phyloP scores from a whole-genome alignment of 768 basidiomycete genomes.

The Boletus reticulatus region DNA sequence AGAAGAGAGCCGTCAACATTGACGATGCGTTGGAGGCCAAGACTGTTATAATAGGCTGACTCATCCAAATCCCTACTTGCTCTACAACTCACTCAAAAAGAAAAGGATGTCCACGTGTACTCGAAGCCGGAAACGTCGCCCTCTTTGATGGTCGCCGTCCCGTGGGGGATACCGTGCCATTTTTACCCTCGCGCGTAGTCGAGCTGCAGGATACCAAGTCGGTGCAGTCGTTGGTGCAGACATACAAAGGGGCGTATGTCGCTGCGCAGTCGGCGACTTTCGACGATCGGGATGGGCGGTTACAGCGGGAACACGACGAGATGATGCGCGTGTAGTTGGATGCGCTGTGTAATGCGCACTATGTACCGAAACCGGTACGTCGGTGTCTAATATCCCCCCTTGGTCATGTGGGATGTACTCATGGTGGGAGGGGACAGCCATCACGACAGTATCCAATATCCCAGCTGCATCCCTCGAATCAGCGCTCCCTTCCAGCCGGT shows the following conservation, averaged over 20 bases:
- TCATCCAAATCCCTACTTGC: slow-evolving; percentile 22
- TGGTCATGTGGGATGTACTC: background rate
- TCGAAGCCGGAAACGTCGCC: too few species aligned
- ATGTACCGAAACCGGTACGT: slow-evolving; percentile 88
- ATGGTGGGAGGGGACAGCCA: slow-evolving; percentile 58
- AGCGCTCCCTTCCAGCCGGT: slow-evolving; percentile 80
- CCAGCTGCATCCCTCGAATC: slow-evolving; percentile 85
- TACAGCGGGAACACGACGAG: slow-evolving; percentile 86
- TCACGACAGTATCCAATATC: slow-evolving; percentile 80
- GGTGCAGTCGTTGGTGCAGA: slow-evolving; percentile 85
- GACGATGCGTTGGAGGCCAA: slow-evolving; percentile 4
- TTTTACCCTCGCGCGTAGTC: slow-evolving; percentile 85
- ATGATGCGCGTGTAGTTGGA: slow-evolving; percentile 83
- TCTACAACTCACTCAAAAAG: too few species aligned
- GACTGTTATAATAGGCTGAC: slow-evolving; percentile 13
- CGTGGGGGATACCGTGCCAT: slow-evolving; percentile 72
- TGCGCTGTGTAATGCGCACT: slow-evolving; percentile 92
- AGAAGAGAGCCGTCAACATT: slow-evolving; percentile 46
- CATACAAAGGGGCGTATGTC: slow-evolving; percentile 92
- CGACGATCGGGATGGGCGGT: slow-evolving; percentile 86
- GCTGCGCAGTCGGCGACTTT: slow-evolving; percentile 54
- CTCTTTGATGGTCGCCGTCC: too few species aligned
- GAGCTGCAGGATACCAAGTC: slow-evolving; percentile 91
- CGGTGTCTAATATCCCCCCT: background rate
- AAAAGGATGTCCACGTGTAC: too few species aligned